Conservation (phyloP, 2,329 filamentous ascomycete species). For the Colletotrichum cuscutae region DNA sequence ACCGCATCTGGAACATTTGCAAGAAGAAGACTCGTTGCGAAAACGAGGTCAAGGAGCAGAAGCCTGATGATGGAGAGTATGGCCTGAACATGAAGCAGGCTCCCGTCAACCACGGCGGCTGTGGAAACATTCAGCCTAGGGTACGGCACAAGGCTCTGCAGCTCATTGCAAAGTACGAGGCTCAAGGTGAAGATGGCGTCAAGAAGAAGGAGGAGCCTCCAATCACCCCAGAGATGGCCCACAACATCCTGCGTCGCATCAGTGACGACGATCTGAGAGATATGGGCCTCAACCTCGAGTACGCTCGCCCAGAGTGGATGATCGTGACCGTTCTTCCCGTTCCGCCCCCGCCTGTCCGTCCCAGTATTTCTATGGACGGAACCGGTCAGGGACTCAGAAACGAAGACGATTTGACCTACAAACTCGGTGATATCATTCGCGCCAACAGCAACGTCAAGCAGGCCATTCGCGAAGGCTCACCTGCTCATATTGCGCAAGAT, state of each 20-base stretch:
- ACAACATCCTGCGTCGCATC: constrained; percentile 89
- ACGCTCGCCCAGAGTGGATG: constrained; percentile 98
- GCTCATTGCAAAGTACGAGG: constrained; percentile 80
- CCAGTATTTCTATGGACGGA: constrained; percentile 96
- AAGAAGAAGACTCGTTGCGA: constrained; percentile 90
- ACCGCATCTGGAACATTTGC: constrained; percentile 90
- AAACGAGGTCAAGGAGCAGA: constrained; percentile 76
- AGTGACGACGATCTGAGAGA: constrained; percentile 82
- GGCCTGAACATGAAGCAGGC: constrained; percentile 68
- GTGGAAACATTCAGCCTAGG: constrained; percentile 89
- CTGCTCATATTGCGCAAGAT: constrained; percentile 89
- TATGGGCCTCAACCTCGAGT: constrained; percentile 93
- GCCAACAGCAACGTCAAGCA: constrained; percentile 95
- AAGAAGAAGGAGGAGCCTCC: constrained; percentile 78
- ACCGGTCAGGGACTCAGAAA: constrained; percentile 92
- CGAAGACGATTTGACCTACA: constrained; percentile 99
- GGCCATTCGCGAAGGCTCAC: constrained; percentile 90
- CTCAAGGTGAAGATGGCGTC: constrained; percentile 81
- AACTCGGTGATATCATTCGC: constrained; percentile 97
- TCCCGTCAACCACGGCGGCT: constrained; percentile 82
- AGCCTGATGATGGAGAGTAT: constrained; percentile 73
- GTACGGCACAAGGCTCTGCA: constrained; percentile 89
- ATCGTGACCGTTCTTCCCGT: constrained; percentile 94
- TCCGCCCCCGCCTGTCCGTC: constrained; percentile 92
- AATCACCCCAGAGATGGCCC: constrained; percentile 85